Conservation (phyloP, 2,329 filamentous ascomycete species). For the Pyricularia grisea region DNA sequence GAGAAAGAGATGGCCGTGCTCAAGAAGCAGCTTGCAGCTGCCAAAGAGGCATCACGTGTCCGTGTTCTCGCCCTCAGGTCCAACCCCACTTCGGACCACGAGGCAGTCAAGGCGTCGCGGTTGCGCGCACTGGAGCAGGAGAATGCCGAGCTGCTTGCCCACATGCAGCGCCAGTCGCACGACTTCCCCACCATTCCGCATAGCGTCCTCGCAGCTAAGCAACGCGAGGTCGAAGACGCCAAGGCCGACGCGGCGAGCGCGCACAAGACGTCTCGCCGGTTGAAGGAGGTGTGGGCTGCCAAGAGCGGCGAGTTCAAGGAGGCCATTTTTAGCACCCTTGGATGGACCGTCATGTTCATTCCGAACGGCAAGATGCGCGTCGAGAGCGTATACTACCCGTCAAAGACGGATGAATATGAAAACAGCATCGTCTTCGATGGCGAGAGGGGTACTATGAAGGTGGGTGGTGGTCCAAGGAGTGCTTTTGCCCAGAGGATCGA, state of each 20-base stretch:
- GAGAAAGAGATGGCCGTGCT: conserved; percentile 67
- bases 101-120: conserved; percentile 75
- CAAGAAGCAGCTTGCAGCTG: conserved; percentile 60
- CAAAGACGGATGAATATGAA: conserved; percentile 57
- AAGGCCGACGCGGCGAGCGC: conserved; percentile 60
- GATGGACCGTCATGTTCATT: conserved; percentile 92
- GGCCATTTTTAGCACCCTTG: conserved; percentile 82
- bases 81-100: conserved; percentile 84
- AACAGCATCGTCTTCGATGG: conserved; percentile 80
- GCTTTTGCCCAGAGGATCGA: conserved; percentile 78
- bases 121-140: conserved; percentile 71
- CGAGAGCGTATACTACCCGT: conserved; percentile 75
- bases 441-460: conserved; percentile 95
- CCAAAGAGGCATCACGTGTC: conserved; percentile 60
- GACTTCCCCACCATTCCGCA: conserved; percentile 59
- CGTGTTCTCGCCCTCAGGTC: conserved; percentile 77
- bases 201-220: conserved; percentile 65
- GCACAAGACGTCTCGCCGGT: conserved; percentile 73
- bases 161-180: conserved; percentile 43
- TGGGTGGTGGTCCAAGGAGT: conserved; percentile 80
- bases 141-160: conserved; percentile 71
- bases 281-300: conserved; percentile 86
- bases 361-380: conserved; percentile 95
- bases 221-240: conserved; percentile 65
- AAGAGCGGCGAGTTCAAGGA: conserved; percentile 95